Evolutionary conservation across 73 alveolate genomes (phyloP), one percentile per base, ranked within the genome.

Genomic region (Paramecium bursaria): DNA sequence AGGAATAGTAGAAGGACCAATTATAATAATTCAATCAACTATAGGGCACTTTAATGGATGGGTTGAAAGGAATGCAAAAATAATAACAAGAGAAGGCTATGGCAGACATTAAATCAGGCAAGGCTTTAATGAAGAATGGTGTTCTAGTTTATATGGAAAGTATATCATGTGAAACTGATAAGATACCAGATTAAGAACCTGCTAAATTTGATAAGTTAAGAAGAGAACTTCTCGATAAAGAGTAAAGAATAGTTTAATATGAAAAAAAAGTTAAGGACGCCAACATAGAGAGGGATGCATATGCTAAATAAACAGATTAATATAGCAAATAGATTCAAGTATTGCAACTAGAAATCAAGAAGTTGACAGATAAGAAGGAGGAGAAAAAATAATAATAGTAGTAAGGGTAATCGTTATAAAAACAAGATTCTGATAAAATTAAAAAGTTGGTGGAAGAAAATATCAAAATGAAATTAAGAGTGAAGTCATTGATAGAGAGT

Each of bases 241-340:
- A 54, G 46, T 31, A 61, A 46, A 79, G 54, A 46, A 53, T 54
- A 2, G 33, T 48, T 13, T 61, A 79, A 21, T 19, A 53, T 10
- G 89, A 79, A 48, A 79, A 57, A 19, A 79, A 79, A 29, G 80
- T 79, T 4, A 79, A 79, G 42, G 89, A 79, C 30, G 22, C 46
- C 9, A 44, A 57, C 7, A 79, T 53, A 21, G 89, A 79, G 35
- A 73, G 50, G 54, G 89, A 79, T 25, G 76, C 76, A 3, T 79
- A 79, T 23, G 46, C 35, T 23, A 42, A 79, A 39, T 35, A 79
- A 79, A 30, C 31, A 11, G 50, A 50, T 25, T 53, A 54, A 49
- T 26, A 53, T 0, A 79, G 54, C 4, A 50, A 79, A 39, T 42
- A 79, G 17, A 31, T 79, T 11, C 31, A 61, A 4, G 73, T 53